phyloP scores from a whole-genome alignment of 495 filamentous ascomycete genomes.

The Penicillium antarcticum region DNA sequence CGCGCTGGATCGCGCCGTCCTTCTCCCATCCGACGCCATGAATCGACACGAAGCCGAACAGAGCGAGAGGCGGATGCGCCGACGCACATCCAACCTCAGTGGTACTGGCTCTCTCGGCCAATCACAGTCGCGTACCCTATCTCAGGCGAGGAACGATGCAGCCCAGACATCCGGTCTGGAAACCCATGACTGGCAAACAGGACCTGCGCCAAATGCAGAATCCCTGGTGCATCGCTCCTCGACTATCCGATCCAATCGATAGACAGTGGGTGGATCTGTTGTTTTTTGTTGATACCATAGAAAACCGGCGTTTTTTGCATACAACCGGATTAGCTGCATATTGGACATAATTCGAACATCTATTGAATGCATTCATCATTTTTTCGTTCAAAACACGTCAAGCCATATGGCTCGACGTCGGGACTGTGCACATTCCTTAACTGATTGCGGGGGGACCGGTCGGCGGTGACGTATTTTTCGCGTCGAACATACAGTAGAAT shows the following conservation, averaged over 20 bases:
- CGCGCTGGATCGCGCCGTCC: conserved; percentile 84
- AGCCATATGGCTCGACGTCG: too few species aligned
- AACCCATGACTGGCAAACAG: conserved; percentile 19
- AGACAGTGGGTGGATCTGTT: neutral
- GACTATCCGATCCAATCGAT: conserved; percentile 26
- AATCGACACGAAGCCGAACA: conserved; percentile 66
- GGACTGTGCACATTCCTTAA: too few species aligned
- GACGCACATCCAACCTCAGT: conserved; percentile 53
- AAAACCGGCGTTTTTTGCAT: neutral
- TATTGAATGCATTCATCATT: too few species aligned
- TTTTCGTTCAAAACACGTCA: too few species aligned
- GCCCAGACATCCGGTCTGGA: conserved; percentile 28
- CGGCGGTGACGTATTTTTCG: too few species aligned
- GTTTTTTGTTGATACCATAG: neutral
- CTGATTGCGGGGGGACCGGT: too few species aligned
- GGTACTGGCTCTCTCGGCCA: conserved; percentile 28
- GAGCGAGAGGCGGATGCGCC: conserved; percentile 50
- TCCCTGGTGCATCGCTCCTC: conserved; percentile 26
- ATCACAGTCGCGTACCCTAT: conserved; percentile 22
- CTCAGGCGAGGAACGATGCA: conserved; percentile 22
- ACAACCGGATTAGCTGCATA: neutral
- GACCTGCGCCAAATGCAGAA: conserved; percentile 14
- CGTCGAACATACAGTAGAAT: too few species aligned
- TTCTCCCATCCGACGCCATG: conserved; percentile 74
- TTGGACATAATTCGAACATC: neutral